Percentiles rank a stretch among this genome's conserved stretches.
These are phyloP conservation scores for Magnusiomyces paraingens DNA, from an alignment of 1,139 yeast species.

Conservation along the genomic window DNA sequence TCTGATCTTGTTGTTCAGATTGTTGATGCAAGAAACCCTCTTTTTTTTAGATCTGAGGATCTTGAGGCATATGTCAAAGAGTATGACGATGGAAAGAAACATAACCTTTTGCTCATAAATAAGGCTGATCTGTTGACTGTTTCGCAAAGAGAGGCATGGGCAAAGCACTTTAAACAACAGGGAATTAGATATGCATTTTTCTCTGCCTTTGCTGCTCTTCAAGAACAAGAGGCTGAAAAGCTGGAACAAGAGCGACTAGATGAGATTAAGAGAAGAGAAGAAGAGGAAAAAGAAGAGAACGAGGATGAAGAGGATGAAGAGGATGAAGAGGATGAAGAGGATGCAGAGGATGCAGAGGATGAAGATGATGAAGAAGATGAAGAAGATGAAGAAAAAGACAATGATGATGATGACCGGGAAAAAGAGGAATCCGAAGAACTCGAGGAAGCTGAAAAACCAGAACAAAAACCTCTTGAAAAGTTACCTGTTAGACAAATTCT, in stretches of 20 bases:
- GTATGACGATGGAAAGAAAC: conserved; percentile 56
- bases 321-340: conserved; percentile 14
- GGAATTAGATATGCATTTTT: conserved; percentile 84
- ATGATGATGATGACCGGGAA: conserved; percentile 4
- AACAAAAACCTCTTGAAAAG: conserved; percentile 5
- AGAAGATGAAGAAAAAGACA: conserved; percentile 9
- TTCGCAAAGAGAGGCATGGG: conserved; percentile 79
- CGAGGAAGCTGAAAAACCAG: conserved; percentile 11
- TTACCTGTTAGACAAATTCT: conserved; percentile 8
- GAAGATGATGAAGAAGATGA: conserved; percentile 5
- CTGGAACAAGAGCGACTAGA: conserved; percentile 17
- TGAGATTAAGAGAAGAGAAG: conserved; percentile 18
- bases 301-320: conserved; percentile 18
- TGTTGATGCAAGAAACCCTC: conserved; percentile 95
- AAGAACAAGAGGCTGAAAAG: conserved; percentile 23
- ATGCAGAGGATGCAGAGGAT: conserved; percentile 10
- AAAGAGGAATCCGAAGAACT: conserved; percentile 7
- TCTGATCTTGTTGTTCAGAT: conserved; percentile 93
- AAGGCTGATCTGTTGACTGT: conserved; percentile 85
- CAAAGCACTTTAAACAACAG: conserved; percentile 62
- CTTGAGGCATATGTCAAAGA: conserved; percentile 78
- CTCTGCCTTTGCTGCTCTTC: conserved; percentile 72
- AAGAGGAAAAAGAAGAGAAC: conserved; percentile 21
- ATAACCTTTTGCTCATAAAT: conserved; percentile 77
- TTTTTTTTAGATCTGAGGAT: conserved; percentile 83